phyloP scores from a whole-genome alignment of 177 flowering plant species.

The Telopea speciosissima region DNA sequence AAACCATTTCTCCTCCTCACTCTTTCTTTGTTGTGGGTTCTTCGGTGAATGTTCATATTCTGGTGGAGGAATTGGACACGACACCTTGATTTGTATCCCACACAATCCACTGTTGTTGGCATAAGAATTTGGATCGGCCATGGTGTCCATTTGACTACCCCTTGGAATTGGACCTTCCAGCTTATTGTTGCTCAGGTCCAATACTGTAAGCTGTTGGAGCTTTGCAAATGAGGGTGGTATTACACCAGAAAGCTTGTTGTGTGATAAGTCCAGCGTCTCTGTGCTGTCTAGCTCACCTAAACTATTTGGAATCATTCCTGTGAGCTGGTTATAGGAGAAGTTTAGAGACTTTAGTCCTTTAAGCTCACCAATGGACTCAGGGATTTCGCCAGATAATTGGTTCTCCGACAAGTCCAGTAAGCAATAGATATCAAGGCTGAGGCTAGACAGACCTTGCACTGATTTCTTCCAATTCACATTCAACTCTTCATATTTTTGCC shows the following conservation, averaged over 20 bases:
- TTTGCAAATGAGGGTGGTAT: slow-evolving; percentile 32
- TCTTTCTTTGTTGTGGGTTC: slow-evolving; percentile 1
- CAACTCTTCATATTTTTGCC: slow-evolving; percentile 23
- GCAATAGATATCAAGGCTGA: slow-evolving; percentile 35
- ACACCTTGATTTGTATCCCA: slow-evolving; percentile 37
- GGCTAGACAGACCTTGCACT: slow-evolving; percentile 32
- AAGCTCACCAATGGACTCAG: slow-evolving; percentile 31
- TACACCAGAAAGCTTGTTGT: slow-evolving; percentile 38
- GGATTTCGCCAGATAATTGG: slow-evolving; percentile 34
- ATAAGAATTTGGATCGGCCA: slow-evolving; percentile 29
- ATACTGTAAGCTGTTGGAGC: slow-evolving; percentile 26
- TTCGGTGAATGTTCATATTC: not conserved
- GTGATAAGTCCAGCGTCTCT: slow-evolving; percentile 51
- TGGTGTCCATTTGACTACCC: slow-evolving; percentile 39
- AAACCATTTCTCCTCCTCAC: slow-evolving; percentile 20
- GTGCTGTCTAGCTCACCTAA: slow-evolving; percentile 34
- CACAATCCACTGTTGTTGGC: slow-evolving; percentile 50
- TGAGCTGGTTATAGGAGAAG: slow-evolving; percentile 36
- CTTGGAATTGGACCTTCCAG: slow-evolving; percentile 38
- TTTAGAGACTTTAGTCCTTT: slow-evolving; percentile 42
- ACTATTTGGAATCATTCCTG: slow-evolving; percentile 35
- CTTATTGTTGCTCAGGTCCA: slow-evolving; percentile 45
- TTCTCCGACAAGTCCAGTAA: slow-evolving; percentile 38
- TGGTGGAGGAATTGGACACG: slow-evolving; percentile 19
- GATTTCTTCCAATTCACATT: slow-evolving; percentile 50